These are phyloP conservation scores for Brettanomyces sp. DNA, from an alignment of 805 yeast genomes.

Conservation along the genomic window DNA sequence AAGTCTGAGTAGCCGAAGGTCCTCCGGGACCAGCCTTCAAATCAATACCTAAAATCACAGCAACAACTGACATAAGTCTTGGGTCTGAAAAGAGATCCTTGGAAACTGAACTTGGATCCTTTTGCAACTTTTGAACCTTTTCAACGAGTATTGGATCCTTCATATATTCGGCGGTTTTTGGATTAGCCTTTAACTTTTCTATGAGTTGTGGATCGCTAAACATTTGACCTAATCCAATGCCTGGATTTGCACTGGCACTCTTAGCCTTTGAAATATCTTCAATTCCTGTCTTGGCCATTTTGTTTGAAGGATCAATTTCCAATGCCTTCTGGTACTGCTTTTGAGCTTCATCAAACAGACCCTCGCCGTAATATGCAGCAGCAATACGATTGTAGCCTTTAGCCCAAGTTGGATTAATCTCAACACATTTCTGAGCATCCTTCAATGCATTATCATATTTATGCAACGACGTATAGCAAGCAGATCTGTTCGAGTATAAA, in stretches of 20 bases:
- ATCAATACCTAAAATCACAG: constrained; percentile 77
- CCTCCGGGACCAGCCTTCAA: constrained; percentile 29
- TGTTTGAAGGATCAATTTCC: constrained; percentile 69
- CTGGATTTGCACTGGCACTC: constrained; percentile 16
- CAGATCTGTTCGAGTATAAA: constrained; percentile 88
- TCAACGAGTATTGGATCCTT: constrained; percentile 77
- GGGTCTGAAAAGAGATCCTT: constrained; percentile 69
- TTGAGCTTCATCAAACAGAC: constrained; percentile 68
- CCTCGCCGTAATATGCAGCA: constrained; percentile 86
- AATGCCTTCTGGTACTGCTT: constrained; percentile 67
- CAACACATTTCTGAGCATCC: constrained; percentile 80
- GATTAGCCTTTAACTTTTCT: constrained; percentile 67
- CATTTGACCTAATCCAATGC: constrained; percentile 57
- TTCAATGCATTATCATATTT: constrained; percentile 64
- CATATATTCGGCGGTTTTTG: constrained; percentile 80
- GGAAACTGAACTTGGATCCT: constrained; percentile 69
- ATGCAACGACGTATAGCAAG: constrained; percentile 73
- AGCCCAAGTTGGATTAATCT: constrained; percentile 82
- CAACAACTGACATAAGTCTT: constrained; percentile 81
- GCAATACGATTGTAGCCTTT: constrained; percentile 92
- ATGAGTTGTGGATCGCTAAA: constrained; percentile 75
- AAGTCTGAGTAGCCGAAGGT: too few species aligned
- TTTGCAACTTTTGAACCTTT: constrained; percentile 51
- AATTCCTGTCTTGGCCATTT: constrained; percentile 81
- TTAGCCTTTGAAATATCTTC: constrained; percentile 55